Conservation (phyloP, 2,329 filamentous ascomycete species). For the Phaeophleospora eucalypticola region DNA sequence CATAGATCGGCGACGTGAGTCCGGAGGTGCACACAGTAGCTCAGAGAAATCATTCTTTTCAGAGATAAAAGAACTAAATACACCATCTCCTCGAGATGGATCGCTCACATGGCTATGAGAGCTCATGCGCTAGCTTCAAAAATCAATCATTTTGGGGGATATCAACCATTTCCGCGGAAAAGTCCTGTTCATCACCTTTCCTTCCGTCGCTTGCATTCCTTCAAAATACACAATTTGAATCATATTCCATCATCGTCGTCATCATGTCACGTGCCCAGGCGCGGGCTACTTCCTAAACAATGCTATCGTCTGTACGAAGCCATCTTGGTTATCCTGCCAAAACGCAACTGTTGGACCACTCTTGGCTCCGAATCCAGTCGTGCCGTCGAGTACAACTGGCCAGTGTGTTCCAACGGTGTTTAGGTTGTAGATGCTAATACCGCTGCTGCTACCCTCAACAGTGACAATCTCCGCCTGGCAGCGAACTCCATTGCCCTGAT, state of each 20-base stretch:
- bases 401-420: conserved; percentile 37
- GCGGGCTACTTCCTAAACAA: conserved; percentile 30
- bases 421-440: conserved; percentile 45
- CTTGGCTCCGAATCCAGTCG: conserved; percentile 18
- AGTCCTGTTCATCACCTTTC: too few species aligned
- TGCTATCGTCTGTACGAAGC: conserved; percentile 43
- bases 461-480: conserved; percentile 51
- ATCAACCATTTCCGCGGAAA: too few species aligned
- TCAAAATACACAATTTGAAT: neutral
- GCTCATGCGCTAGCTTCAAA: too few species aligned
- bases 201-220: too few species aligned
- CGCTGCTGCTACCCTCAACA: conserved; percentile 39
- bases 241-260: neutral
- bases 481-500: conserved; percentile 35
- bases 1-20: too few species aligned
- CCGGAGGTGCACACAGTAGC: too few species aligned
- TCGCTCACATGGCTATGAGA: too few species aligned
- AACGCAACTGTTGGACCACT: conserved; percentile 30
- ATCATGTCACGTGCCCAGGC: neutral
- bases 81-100: neutral
- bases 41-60: too few species aligned
- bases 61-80: too few species aligned
- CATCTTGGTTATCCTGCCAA: conserved; percentile 46
- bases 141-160: too few species aligned
- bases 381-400: conserved; percentile 45